Percentiles rank a stretch among this genome's conserved stretches.
phyloP scores from a whole-genome alignment of 2,329 filamentous ascomycete species.

The Cercospora berteroae region DNA sequence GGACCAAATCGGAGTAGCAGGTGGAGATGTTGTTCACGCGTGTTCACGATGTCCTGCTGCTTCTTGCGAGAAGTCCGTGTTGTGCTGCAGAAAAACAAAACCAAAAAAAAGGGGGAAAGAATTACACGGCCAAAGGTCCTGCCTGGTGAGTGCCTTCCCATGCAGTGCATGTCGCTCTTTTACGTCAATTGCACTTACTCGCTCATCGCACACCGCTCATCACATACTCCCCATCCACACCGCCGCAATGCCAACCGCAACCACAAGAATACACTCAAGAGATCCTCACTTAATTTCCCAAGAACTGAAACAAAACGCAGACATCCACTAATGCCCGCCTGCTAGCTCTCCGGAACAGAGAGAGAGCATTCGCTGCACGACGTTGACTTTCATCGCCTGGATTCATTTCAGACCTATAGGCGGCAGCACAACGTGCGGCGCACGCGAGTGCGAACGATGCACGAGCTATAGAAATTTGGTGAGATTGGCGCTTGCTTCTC shows the following conservation, averaged over 20 bases:
- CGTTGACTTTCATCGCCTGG: not conserved
- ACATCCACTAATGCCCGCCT: constrained; percentile 7
- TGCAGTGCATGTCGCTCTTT: not conserved
- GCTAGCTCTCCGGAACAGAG: not conserved
- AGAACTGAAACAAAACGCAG: constrained; percentile 9
- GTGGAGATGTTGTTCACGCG: too few relatives aligned
- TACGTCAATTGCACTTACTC: not conserved
- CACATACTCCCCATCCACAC: not conserved
- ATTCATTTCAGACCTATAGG: not conserved
- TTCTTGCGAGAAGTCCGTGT: not conserved
- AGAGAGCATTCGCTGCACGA: not conserved
- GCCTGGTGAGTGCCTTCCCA: not conserved
- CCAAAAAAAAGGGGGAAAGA: too few relatives aligned
- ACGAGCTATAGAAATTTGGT: not conserved
- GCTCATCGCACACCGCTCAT: not conserved
- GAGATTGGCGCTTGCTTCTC: not conserved
- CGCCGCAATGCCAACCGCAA: not conserved
- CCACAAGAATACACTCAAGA: not conserved
- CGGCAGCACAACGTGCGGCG: not conserved
- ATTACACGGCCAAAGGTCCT: too few relatives aligned
- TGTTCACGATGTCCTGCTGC: not conserved
- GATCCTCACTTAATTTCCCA: not conserved
- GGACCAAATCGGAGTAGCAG: too few relatives aligned
- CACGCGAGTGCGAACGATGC: not conserved
- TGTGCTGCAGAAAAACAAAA: too few relatives aligned